These are phyloP conservation scores for Moesziomyces globuligerus DNA, from an alignment of 1,284 basidiomycete genomes.

Conservation along the genomic window DNA sequence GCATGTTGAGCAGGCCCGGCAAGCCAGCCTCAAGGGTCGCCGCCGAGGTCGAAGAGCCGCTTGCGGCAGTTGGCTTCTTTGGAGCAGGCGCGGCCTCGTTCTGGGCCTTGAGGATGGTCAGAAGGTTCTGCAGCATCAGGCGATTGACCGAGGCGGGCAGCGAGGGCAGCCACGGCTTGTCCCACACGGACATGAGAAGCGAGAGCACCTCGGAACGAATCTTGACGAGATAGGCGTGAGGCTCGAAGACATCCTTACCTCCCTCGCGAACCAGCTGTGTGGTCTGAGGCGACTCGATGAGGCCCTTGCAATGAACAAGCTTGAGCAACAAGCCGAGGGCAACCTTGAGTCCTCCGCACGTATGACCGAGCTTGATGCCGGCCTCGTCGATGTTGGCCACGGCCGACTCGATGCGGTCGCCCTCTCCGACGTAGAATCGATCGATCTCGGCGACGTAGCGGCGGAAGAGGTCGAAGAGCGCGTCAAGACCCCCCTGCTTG, in stretches of 20 bases:
- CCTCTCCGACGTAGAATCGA: constrained; percentile 71
- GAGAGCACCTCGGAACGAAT: constrained; percentile 80
- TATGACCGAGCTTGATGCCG: constrained; percentile 71
- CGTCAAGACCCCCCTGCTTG: constrained; percentile 77
- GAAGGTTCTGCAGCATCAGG: constrained; percentile 78
- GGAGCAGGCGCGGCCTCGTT: constrained; percentile 61
- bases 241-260: constrained; percentile 73
- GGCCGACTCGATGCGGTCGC: constrained; percentile 25
- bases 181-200: constrained; percentile 79
- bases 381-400: constrained; percentile 39
- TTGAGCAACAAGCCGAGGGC: constrained; percentile 81
- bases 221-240: constrained; percentile 84
- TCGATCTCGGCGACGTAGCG: constrained; percentile 75
- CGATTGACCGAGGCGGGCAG: constrained; percentile 73
- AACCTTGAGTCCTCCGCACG: constrained; percentile 83
- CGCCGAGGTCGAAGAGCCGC: constrained; percentile 8
- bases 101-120: constrained; percentile 84
- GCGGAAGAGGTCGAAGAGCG: constrained; percentile 75
- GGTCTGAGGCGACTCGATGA: constrained; percentile 88
- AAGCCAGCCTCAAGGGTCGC: constrained; percentile 13
- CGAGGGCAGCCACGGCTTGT: constrained; percentile 82
- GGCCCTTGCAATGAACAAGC: constrained; percentile 79
- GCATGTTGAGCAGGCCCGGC: constrained; percentile 30
- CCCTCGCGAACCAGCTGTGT: constrained; percentile 70
- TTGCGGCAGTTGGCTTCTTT: constrained; percentile 18